Evolutionary conservation across 2,329 filamentous ascomycete genomes (phyloP).

Genomic region (Beauveria rudraprayagi): DNA sequence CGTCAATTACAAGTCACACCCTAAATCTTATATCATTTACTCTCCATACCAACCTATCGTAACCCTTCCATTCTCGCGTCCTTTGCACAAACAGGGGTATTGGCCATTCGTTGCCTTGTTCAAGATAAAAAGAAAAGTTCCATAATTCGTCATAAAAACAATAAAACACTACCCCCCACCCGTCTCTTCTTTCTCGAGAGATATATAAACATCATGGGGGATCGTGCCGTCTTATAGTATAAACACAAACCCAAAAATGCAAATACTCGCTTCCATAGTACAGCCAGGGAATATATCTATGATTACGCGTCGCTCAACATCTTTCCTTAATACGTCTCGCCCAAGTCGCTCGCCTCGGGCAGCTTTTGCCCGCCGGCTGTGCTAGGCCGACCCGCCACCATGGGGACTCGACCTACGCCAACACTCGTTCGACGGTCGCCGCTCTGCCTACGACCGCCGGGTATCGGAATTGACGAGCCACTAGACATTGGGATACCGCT

Average conservation of each 20-base stretch:
- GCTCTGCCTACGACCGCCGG: slow-evolving; percentile 36
- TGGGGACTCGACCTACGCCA: slow-evolving; percentile 21
- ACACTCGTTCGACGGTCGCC: slow-evolving; percentile 34
- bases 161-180: background rate
- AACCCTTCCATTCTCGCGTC: background rate
- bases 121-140: background rate
- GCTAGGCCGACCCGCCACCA: slow-evolving; percentile 20
- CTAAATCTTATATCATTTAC: background rate
- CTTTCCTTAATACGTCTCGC: slow-evolving; percentile 42
- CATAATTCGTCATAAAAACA: slow-evolving; percentile 9
- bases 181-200: background rate
- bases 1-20: background rate
- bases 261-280: slow-evolving; percentile 10
- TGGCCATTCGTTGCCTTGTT: slow-evolving; percentile 1
- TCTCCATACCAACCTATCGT: background rate
- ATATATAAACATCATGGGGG: slow-evolving; percentile 5
- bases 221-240: background rate
- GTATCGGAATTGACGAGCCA: slow-evolving; percentile 34
- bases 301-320: background rate
- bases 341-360: slow-evolving; percentile 32
- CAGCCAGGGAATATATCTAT: slow-evolving; percentile 2
- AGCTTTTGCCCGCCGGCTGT: slow-evolving; percentile 31
- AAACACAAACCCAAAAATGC: slow-evolving; percentile 7
- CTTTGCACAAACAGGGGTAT: slow-evolving; percentile 3
- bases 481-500: slow-evolving; percentile 32